These are phyloP conservation scores for Trichophyton equinum DNA, from an alignment of 2,329 filamentous ascomycete species.

Conservation along the genomic window DNA sequence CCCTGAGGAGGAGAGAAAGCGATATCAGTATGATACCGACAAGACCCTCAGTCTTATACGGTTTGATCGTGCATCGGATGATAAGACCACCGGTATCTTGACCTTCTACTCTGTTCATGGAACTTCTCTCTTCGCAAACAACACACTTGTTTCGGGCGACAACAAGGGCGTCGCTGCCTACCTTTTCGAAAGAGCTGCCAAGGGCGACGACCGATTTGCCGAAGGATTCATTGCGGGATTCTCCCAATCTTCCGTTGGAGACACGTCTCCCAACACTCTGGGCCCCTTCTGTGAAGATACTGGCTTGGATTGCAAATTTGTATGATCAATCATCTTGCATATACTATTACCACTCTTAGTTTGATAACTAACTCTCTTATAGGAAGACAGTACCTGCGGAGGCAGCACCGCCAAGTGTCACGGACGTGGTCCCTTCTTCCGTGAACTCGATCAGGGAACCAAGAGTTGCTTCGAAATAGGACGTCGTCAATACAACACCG, in stretches of 20 bases:
- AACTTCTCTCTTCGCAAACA: slow-evolving; percentile 82
- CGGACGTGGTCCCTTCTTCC: slow-evolving; percentile 36
- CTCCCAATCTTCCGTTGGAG: slow-evolving; percentile 80
- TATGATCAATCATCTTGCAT: slow-evolving; percentile 6
- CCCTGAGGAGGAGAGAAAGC: slow-evolving; percentile 58
- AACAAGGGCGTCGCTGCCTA: slow-evolving; percentile 91
- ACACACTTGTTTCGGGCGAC: slow-evolving; percentile 82
- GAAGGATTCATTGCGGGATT: slow-evolving; percentile 77
- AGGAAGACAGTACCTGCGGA: slow-evolving; percentile 68
- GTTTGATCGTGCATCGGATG: slow-evolving; percentile 61
- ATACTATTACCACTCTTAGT: neutral
- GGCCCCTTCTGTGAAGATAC: slow-evolving; percentile 85
- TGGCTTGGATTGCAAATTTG: slow-evolving; percentile 37
- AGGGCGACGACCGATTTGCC: slow-evolving; percentile 42
- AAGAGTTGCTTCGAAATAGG: slow-evolving; percentile 41
- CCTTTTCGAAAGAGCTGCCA: slow-evolving; percentile 62
- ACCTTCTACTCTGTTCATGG: slow-evolving; percentile 91
- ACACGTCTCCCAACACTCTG: slow-evolving; percentile 76
- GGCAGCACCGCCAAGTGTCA: slow-evolving; percentile 33
- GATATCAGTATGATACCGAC: slow-evolving; percentile 55
- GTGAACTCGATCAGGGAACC: slow-evolving; percentile 33
- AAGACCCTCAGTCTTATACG: slow-evolving; percentile 69
- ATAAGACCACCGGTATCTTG: slow-evolving; percentile 65
- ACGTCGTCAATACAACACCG: slow-evolving; percentile 33
- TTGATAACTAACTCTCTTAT: neutral